Percentiles rank a stretch among this genome's conserved stretches.
Conservation (phyloP, 2,329 filamentous ascomycete genomes). For the Leptographium radiaticola region DNA sequence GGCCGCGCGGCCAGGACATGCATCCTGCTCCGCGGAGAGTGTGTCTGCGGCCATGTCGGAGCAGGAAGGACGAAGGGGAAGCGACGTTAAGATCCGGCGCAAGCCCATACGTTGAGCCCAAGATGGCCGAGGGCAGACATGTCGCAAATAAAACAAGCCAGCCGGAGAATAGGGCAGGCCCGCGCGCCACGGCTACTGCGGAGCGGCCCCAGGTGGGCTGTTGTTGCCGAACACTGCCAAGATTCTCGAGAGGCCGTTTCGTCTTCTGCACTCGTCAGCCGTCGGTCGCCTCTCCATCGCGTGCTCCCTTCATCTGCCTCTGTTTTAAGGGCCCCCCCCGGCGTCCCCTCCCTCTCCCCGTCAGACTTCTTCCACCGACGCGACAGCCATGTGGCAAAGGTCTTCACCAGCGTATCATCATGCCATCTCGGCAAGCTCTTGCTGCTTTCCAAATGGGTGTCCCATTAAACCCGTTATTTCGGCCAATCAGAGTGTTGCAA, state of each 20-base stretch:
- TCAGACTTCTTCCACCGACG: neutral
- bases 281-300: neutral
- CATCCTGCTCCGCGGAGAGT: slow-evolving; percentile 1
- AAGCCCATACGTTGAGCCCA: no score
- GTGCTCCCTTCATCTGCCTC: neutral
- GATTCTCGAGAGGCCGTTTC: neutral
- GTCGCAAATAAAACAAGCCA: no score
- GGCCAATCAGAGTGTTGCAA: neutral
- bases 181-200: no score
- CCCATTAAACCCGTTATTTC: neutral
- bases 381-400: neutral
- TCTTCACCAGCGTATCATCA: neutral
- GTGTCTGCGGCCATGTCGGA: slow-evolving; percentile 1
- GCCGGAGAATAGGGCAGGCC: no score
- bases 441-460: neutral
- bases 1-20: slow-evolving; percentile 11
- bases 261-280: neutral
- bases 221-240: neutral
- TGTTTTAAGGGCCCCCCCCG: neutral
- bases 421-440: neutral
- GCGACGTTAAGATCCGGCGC: no score
- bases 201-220: neutral
- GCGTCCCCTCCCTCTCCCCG: neutral
- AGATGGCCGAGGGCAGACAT: no score
- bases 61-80: neutral